Evolutionary conservation across 140 eudicot species (phyloP).

Genomic region (Flaveria floridana): DNA sequence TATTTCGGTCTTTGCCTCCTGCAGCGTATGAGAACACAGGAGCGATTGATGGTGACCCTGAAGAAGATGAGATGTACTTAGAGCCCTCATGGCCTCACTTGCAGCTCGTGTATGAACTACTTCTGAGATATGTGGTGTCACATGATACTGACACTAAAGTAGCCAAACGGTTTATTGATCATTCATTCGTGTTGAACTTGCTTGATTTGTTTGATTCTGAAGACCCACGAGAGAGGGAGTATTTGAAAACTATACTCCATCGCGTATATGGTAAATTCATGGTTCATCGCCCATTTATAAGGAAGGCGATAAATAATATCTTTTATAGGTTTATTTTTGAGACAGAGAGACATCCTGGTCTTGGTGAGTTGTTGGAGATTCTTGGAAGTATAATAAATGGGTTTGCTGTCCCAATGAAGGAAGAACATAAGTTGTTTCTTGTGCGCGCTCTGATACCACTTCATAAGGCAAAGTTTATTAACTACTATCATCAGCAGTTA

Average conservation of each 20-base stretch:
- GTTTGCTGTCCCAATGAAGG: slow-evolving; percentile 83
- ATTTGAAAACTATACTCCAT: slow-evolving; percentile 74
- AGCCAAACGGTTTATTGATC: slow-evolving; percentile 75
- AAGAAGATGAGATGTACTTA: slow-evolving; percentile 67
- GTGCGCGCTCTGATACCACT: slow-evolving; percentile 64
- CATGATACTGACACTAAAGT: slow-evolving; percentile 71
- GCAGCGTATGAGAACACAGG: slow-evolving; percentile 58
- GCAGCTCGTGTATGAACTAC: slow-evolving; percentile 74
- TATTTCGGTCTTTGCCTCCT: slow-evolving; percentile 76
- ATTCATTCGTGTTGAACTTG: slow-evolving; percentile 61
- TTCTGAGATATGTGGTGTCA: slow-evolving; percentile 71
- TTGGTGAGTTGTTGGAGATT: slow-evolving; percentile 76
- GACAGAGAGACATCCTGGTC: slow-evolving; percentile 74
- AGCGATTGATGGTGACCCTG: slow-evolving; percentile 55
- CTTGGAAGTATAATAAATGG: slow-evolving; percentile 84
- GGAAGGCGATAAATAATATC: slow-evolving; percentile 66
- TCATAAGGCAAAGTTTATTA: slow-evolving; percentile 60
- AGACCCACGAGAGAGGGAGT: slow-evolving; percentile 76
- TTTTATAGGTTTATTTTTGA: slow-evolving; percentile 74
- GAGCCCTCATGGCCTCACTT: slow-evolving; percentile 87
- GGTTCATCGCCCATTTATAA: slow-evolving; percentile 86
- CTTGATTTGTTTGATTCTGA: slow-evolving; percentile 75
- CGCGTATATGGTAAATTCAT: slow-evolving; percentile 75
- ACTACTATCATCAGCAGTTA: slow-evolving; percentile 65
- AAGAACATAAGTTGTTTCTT: slow-evolving; percentile 82